Percentiles rank a stretch among this genome's conserved stretches.
Conservation (phyloP, 805 yeast species). For the Novakomyces olei region DNA sequence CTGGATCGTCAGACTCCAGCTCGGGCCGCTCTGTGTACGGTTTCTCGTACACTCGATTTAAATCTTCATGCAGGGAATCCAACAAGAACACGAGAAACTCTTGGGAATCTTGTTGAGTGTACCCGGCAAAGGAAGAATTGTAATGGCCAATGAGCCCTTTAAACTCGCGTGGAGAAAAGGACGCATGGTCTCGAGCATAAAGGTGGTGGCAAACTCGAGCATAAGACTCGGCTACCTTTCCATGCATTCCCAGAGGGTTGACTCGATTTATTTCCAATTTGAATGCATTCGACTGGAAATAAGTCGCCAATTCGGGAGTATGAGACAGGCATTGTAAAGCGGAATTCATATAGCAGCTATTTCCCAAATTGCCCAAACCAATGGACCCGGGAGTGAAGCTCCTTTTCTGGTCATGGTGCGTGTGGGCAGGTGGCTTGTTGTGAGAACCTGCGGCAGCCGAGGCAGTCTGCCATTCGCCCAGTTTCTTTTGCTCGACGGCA, state of each 20-base stretch:
- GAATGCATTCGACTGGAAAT: conserved; percentile 42
- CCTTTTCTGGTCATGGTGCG: too few relatives aligned
- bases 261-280: conserved; percentile 43
- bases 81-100: conserved; percentile 72
- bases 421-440: neutral
- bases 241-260: conserved; percentile 73
- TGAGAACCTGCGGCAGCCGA: neutral
- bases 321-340: conserved; percentile 79
- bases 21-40: conserved; percentile 81
- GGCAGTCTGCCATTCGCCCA: neutral
- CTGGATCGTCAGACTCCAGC: conserved; percentile 31
- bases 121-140: conserved; percentile 42
- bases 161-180: conserved; percentile 1
- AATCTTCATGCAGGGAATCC: conserved; percentile 80
- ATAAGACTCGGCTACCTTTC: conserved; percentile 60
- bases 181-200: conserved; percentile 15
- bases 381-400: conserved; percentile 27
- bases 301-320: conserved; percentile 58
- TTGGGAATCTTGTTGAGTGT: conserved; percentile 81
- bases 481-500: neutral
- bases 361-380: conserved; percentile 59
- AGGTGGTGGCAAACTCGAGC: conserved; percentile 41
- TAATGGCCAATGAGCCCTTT: neutral
- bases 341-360: conserved; percentile 86
- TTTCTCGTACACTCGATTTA: conserved; percentile 58